Evolutionary conservation across 805 yeast species (phyloP).

Genomic region (Kazachstania bromeliacearum): DNA sequence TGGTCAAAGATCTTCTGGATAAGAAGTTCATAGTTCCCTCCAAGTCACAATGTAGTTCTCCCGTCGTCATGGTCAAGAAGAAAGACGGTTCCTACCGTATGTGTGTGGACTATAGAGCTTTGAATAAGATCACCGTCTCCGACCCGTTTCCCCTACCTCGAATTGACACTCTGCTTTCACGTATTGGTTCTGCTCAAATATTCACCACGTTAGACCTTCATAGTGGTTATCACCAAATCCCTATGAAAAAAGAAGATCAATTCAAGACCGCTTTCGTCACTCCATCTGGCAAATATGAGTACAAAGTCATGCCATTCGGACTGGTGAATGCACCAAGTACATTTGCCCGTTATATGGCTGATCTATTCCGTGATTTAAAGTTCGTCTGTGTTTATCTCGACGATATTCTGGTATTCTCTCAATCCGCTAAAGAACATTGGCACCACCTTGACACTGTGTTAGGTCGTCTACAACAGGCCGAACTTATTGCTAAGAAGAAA

Average conservation of each 20-base stretch:
- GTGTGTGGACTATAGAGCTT: constrained; percentile 8
- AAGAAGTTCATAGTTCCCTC: constrained; percentile 6
- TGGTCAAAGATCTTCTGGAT: constrained; percentile 6
- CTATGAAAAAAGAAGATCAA: constrained; percentile 4
- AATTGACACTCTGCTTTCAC: constrained; percentile 5
- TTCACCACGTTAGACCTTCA: constrained; percentile 9
- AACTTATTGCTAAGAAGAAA: not conserved
- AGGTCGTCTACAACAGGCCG: not conserved
- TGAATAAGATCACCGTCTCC: constrained; percentile 7
- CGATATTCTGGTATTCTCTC: constrained; percentile 10
- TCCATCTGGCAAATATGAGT: constrained; percentile 10
- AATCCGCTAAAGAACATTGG: constrained; percentile 8
- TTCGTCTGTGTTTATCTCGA: constrained; percentile 12
- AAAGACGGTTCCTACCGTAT: constrained; percentile 9
- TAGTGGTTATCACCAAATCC: constrained; percentile 11
- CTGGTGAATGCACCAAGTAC: constrained; percentile 12
- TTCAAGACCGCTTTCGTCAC: constrained; percentile 10
- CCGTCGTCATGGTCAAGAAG: constrained; percentile 10
- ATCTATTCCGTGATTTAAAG: constrained; percentile 8
- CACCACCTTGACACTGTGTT: constrained; percentile 10
- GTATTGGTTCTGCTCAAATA: constrained; percentile 2
- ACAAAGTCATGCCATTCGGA: constrained; percentile 16
- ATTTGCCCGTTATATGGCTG: constrained; percentile 15
- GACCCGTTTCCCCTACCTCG: constrained; percentile 7
- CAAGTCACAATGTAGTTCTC: constrained; percentile 10